These are phyloP conservation scores for Arachnopeziza araneosa DNA, from an alignment of 2,329 filamentous ascomycete genomes.

Conservation along the genomic window DNA sequence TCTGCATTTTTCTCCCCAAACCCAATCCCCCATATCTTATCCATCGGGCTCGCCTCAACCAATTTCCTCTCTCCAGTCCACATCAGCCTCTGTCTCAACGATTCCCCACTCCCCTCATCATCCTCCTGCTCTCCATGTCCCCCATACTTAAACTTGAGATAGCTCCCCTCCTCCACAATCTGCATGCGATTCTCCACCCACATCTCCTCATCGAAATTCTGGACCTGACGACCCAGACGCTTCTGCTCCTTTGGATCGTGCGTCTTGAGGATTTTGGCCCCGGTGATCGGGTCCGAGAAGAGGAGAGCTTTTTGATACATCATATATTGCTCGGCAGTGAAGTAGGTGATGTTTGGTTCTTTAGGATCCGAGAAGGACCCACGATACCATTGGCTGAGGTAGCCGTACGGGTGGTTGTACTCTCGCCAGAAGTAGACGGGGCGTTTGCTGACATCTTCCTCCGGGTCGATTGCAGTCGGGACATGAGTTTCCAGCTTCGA, in stretches of 20 bases:
- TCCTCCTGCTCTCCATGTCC: conserved; percentile 18
- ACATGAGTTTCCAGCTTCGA: background rate
- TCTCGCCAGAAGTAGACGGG: conserved; percentile 21
- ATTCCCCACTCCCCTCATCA: conserved; percentile 9
- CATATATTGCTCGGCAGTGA: conserved; percentile 51
- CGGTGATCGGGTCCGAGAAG: conserved; percentile 41
- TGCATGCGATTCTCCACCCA: conserved; percentile 48
- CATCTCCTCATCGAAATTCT: conserved; percentile 42
- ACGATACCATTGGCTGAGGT: conserved; percentile 59
- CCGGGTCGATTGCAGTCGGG: background rate
- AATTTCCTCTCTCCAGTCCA: conserved; percentile 54
- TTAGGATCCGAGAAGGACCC: conserved; percentile 42
- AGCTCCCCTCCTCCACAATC: conserved; percentile 54
- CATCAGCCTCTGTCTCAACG: conserved; percentile 44
- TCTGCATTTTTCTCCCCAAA: conserved; percentile 40
- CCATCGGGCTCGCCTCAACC: conserved; percentile 55
- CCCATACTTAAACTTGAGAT: conserved; percentile 48
- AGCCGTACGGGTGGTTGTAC: conserved; percentile 36
- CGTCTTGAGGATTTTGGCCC: conserved; percentile 43
- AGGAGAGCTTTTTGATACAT: conserved; percentile 43
- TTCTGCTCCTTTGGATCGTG: conserved; percentile 44
- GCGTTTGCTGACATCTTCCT: background rate
- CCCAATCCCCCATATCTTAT: conserved; percentile 63
- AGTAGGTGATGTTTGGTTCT: conserved; percentile 34
- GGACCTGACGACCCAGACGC: conserved; percentile 49